These are phyloP conservation scores for Paracoccidioides brasiliensis DNA, from an alignment of 2,329 filamentous ascomycete species.

Conservation along the genomic window DNA sequence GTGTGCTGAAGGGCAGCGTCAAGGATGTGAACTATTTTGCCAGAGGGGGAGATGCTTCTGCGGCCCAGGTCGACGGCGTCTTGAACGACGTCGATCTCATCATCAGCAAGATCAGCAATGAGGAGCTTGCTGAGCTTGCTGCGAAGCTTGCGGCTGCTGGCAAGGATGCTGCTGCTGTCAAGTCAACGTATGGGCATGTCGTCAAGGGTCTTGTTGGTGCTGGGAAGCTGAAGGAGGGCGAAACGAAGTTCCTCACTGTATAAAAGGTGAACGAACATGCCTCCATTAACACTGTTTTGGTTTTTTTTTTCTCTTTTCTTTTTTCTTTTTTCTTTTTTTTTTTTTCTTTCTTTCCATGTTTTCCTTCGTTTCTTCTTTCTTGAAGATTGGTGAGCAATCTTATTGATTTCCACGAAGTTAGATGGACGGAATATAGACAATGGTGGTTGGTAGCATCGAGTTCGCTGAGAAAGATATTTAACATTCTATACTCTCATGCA, in stretches of 20 bases:
- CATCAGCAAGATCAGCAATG: slow-evolving; percentile 76
- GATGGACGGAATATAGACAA: too few relatives aligned
- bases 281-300: not conserved
- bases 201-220: slow-evolving; percentile 62
- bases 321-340: not conserved
- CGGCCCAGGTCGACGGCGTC: slow-evolving; percentile 66
- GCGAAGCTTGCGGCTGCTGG: slow-evolving; percentile 62
- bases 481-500: too few relatives aligned
- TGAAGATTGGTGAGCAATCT: not conserved
- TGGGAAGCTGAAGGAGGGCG: slow-evolving; percentile 76
- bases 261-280: not conserved
- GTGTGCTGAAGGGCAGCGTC: slow-evolving; percentile 80
- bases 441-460: too few relatives aligned
- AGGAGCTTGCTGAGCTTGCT: slow-evolving; percentile 77
- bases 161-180: slow-evolving; percentile 73
- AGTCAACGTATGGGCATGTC: slow-evolving; percentile 67
- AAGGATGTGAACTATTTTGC: slow-evolving; percentile 98
- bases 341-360: too few relatives aligned
- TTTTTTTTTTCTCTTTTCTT: not conserved
- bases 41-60: slow-evolving; percentile 53
- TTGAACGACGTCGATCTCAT: slow-evolving; percentile 76
- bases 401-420: too few relatives aligned
- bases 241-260: slow-evolving; percentile 47
- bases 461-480: too few relatives aligned
- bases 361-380: not conserved